phyloP scores from a whole-genome alignment of 148 eudicot genomes.

The Silene uniflora region DNA sequence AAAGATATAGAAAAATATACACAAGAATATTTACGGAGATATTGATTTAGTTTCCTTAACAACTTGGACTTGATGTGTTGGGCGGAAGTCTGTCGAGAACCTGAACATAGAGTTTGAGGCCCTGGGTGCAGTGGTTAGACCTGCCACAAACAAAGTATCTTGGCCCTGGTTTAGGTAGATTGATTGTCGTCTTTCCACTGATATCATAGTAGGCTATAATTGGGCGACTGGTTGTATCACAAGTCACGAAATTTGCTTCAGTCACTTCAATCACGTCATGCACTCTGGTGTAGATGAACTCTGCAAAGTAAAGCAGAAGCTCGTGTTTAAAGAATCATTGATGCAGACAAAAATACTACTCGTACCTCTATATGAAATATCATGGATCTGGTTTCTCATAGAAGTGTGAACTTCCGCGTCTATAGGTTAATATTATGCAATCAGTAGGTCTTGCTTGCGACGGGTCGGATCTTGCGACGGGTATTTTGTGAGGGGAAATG shows the following conservation, averaged over 20 bases:
- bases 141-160: constrained; percentile 28
- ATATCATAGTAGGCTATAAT: background rate
- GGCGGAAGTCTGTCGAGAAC: background rate
- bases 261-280: constrained; percentile 21
- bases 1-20: too few relatives aligned
- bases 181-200: constrained; percentile 13
- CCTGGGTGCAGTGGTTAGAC: constrained; percentile 16
- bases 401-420: too few relatives aligned
- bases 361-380: too few relatives aligned
- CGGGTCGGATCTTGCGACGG: too few relatives aligned
- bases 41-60: too few relatives aligned
- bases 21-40: too few relatives aligned
- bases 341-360: too few relatives aligned
- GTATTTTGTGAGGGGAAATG: too few relatives aligned
- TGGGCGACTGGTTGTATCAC: constrained; percentile 17
- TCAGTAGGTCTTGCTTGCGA: too few relatives aligned
- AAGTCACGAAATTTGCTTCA: constrained; percentile 4
- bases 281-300: constrained; percentile 17
- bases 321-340: background rate
- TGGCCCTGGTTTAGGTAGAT: constrained; percentile 16
- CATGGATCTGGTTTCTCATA: too few relatives aligned
- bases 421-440: too few relatives aligned
- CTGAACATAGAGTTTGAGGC: constrained; percentile 17
- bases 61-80: background rate
- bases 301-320: background rate